Evolutionary conservation across 2,329 filamentous ascomycete genomes (phyloP), one percentile per base, ranked within the genome.

Genomic region (Trichoderma sp.): DNA sequence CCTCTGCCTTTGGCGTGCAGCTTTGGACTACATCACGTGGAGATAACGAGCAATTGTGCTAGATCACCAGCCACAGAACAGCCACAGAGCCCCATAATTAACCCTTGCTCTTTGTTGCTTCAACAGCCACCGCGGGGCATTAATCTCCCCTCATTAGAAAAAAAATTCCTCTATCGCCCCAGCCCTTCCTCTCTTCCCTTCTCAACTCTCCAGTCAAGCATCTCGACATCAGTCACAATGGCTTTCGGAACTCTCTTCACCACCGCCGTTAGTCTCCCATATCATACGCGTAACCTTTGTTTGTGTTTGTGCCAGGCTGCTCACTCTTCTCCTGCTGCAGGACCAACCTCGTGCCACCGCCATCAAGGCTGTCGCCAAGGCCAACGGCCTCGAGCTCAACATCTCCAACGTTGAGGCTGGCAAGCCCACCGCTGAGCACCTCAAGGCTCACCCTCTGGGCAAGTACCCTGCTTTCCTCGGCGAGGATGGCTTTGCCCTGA

Each of bases 171-270:
- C 53, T 76, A 68, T 75, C 75, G 71, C 76, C 76, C 76, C 76
- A 45, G 74, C 64, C 29, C 65, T 50, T 65, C 68, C 74, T 65
- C 75, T 60, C 64, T 74, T 76, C 53, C 33, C 41, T 75, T 74
- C 79, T 77, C 76, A 33, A 75, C 76, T 60, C 29, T 73, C 41
- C 60, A 75, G 77, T 77, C 77, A 31, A 71, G 72, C 56, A 73
- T 72, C 64, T 72, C 78, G 78, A 72, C 77, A 77, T 75, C 76
- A 77, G 83, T 85, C 89, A 94, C 91, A 86, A 97, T 97, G 93
- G 90, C 94, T 85, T 98, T 99, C 91, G 97, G 97, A 89, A 99
- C 97, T 90, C 92, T 99, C 84, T 98, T 97, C 92, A 94, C 93
- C 85, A 91, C 91, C 86, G 85, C 91, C 88, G 96, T 97, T 92